These are phyloP conservation scores for Cutaneotrichosporon cavernicola DNA, from an alignment of 1,284 basidiomycete species.

Conservation along the genomic window DNA sequence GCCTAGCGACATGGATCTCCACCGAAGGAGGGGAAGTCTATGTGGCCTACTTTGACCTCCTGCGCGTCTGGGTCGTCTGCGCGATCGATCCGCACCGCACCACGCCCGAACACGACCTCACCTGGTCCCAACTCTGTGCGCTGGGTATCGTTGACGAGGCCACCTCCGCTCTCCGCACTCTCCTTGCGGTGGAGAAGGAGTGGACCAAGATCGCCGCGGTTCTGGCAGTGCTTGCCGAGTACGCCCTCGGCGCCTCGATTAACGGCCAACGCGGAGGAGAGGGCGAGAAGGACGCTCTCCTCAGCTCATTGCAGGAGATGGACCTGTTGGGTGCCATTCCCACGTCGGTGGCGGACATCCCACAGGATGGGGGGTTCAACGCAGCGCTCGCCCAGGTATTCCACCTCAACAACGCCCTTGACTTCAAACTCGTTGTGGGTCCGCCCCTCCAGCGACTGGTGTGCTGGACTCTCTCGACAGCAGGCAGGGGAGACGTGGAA, in stretches of 20 bases:
- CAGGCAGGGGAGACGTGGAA: slow-evolving; percentile 16
- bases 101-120: slow-evolving; percentile 77
- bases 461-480: slow-evolving; percentile 21
- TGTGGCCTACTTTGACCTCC: slow-evolving; percentile 54
- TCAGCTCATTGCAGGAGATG: slow-evolving; percentile 20
- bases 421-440: slow-evolving; percentile 8
- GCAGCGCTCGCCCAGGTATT: slow-evolving; percentile 14
- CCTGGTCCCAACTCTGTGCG: slow-evolving; percentile 79
- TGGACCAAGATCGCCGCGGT: slow-evolving; percentile 55
- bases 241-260: slow-evolving; percentile 69
- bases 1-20: slow-evolving; percentile 35
- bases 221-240: slow-evolving; percentile 54
- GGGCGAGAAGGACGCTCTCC: slow-evolving; percentile 54
- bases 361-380: slow-evolving; percentile 15
- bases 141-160: slow-evolving; percentile 72
- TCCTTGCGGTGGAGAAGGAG: slow-evolving; percentile 30
- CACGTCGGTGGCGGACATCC: slow-evolving; percentile 2
- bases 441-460: slow-evolving; percentile 18
- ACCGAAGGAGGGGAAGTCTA: neutral
- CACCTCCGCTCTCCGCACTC: slow-evolving; percentile 32
- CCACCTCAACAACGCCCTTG: slow-evolving; percentile 18
- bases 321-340: slow-evolving; percentile 15
- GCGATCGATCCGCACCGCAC: slow-evolving; percentile 86
- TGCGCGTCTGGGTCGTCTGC: slow-evolving; percentile 74
- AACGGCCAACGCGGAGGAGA: slow-evolving; percentile 69